These are phyloP conservation scores for Potentilla sterilis DNA, from an alignment of 306 rosid species.

Conservation along the genomic window DNA sequence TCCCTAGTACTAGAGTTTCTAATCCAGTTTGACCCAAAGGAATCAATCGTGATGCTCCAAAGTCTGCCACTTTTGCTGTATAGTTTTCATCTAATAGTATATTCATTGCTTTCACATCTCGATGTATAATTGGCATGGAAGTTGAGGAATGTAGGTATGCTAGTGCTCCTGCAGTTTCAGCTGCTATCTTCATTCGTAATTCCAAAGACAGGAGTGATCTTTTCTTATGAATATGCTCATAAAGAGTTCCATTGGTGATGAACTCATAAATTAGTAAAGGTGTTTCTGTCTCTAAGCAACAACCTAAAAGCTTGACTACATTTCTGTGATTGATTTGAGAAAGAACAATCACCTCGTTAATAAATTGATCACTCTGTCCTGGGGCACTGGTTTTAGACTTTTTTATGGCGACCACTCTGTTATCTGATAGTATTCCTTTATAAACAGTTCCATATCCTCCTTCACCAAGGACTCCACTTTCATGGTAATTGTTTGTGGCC, in stretches of 20 bases:
- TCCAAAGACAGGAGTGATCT: not conserved
- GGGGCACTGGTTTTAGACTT: not conserved
- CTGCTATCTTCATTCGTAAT: not conserved
- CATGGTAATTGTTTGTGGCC: conserved; percentile 17
- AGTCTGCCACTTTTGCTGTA: not conserved
- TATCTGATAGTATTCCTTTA: conserved; percentile 1
- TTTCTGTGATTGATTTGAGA: conserved; percentile 17
- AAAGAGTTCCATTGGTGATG: not conserved
- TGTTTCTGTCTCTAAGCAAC: not conserved
- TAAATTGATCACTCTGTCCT: not conserved
- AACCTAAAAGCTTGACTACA: conserved; percentile 6
- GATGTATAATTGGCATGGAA: not conserved
- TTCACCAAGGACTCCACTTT: not conserved
- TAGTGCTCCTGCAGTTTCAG: conserved; percentile 3
- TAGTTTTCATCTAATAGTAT: not conserved
- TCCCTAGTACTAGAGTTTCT: conserved; percentile 5
- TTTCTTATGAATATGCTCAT: not conserved
- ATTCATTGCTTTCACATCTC: conserved; percentile 5
- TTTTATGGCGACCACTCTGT: not conserved
- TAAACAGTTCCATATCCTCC: conserved; percentile 16
- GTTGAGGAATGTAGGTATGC: conserved; percentile 3
- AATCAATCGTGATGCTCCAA: conserved; percentile 14
- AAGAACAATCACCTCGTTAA: conserved; percentile 3
- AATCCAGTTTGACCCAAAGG: conserved; percentile 2
- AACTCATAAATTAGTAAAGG: not conserved